A percentile compares a stretch with the other conserved stretches of the same genome.
Evolutionary conservation across 768 basidiomycete genomes (phyloP).

Genomic region (Leccinellum luteum): DNA sequence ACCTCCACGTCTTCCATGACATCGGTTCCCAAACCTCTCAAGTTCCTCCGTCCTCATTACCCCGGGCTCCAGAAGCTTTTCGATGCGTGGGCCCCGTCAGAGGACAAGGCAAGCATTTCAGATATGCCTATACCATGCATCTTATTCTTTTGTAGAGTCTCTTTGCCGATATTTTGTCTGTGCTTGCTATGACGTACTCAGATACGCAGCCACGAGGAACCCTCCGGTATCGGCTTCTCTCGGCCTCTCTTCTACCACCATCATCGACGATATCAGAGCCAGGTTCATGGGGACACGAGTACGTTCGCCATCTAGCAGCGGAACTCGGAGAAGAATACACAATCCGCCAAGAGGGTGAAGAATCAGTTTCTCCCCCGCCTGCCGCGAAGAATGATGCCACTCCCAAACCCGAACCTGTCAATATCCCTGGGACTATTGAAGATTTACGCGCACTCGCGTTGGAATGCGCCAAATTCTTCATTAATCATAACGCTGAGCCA

Average conservation of each 20-base stretch:
- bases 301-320: slow-evolving; percentile 93
- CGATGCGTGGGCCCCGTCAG: slow-evolving; percentile 74
- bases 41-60: slow-evolving; percentile 95
- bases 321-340: slow-evolving; percentile 94
- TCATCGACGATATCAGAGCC: slow-evolving; percentile 77
- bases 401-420: slow-evolving; percentile 33
- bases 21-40: slow-evolving; percentile 96
- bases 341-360: slow-evolving; percentile 58
- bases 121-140: not conserved
- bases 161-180: slow-evolving; percentile 95
- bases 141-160: slow-evolving; percentile 56
- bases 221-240: slow-evolving; percentile 85
- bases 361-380: slow-evolving; percentile 21
- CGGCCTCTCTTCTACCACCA: slow-evolving; percentile 62
- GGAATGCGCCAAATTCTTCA: slow-evolving; percentile 85
- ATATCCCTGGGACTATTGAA: slow-evolving; percentile 54
- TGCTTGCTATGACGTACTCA: slow-evolving; percentile 99
- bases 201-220: slow-evolving; percentile 97
- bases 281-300: slow-evolving; percentile 99
- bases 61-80: slow-evolving; percentile 82
- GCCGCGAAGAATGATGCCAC: slow-evolving; percentile 29
- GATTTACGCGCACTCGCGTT: slow-evolving; percentile 75
- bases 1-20: slow-evolving; percentile 99
- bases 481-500: slow-evolving; percentile 94
- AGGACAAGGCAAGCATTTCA: slow-evolving; percentile 51